A percentile compares a stretch with the other conserved stretches of the same genome.
phyloP scores from a whole-genome alignment of 1,284 basidiomycete species.

The Neolentinus lepideus region DNA sequence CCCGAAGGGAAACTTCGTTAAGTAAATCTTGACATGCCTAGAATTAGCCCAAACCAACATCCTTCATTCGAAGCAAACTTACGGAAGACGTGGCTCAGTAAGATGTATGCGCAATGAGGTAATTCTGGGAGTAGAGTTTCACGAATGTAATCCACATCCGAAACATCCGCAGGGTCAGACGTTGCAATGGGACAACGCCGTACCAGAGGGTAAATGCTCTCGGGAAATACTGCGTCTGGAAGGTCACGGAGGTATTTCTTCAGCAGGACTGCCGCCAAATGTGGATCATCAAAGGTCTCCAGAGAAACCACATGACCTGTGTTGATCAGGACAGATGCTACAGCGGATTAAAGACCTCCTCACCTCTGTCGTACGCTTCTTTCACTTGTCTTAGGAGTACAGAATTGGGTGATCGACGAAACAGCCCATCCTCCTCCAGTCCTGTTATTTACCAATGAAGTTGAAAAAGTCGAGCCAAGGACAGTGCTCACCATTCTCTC shows the following conservation, averaged over 20 bases:
- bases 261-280: slow-evolving; percentile 77
- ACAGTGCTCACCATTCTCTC: slow-evolving; percentile 41
- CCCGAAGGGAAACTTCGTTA: slow-evolving; percentile 66
- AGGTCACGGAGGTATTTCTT: slow-evolving; percentile 82
- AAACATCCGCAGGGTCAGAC: slow-evolving; percentile 46
- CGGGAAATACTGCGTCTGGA: slow-evolving; percentile 69
- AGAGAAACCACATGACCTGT: slow-evolving; percentile 72
- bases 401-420: slow-evolving; percentile 71
- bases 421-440: slow-evolving; percentile 70
- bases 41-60: slow-evolving; percentile 1
- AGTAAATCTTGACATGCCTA: slow-evolving; percentile 48
- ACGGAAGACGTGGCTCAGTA: slow-evolving; percentile 71
- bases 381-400: slow-evolving; percentile 64
- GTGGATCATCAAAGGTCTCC: slow-evolving; percentile 64
- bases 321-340: slow-evolving; percentile 8
- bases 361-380: slow-evolving; percentile 77
- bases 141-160: slow-evolving; percentile 55
- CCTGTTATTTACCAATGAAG: slow-evolving; percentile 28
- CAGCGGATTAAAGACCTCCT: too few species aligned
- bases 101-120: slow-evolving; percentile 63
- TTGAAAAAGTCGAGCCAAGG: slow-evolving; percentile 3
- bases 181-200: slow-evolving; percentile 58
- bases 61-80: slow-evolving; percentile 23
- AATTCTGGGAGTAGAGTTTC: slow-evolving; percentile 61
- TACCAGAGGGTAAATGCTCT: slow-evolving; percentile 57